Percentiles rank a stretch among this genome's conserved stretches.
phyloP scores from a whole-genome alignment of 768 basidiomycete genomes.

The Mycena venus region DNA sequence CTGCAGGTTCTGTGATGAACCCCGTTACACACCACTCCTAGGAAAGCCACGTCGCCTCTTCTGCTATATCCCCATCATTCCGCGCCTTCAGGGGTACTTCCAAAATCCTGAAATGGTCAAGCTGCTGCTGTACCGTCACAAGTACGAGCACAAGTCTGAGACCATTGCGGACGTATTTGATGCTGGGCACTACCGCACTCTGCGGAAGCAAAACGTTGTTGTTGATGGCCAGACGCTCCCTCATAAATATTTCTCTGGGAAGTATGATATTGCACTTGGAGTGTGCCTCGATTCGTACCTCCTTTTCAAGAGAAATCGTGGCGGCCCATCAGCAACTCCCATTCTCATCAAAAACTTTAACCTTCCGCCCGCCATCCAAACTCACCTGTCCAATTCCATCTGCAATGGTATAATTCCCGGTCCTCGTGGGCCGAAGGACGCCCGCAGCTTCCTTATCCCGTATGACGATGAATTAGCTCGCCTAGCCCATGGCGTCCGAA shows the following conservation, averaged over 20 bases:
- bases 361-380: constrained; percentile 45
- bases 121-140: constrained; percentile 30
- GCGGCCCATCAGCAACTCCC: constrained; percentile 52
- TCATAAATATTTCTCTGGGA: constrained; percentile 31
- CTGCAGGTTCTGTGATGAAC: constrained; percentile 39
- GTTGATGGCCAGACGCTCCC: constrained; percentile 39
- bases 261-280: constrained; percentile 56
- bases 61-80: constrained; percentile 45
- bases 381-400: constrained; percentile 42
- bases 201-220: constrained; percentile 33
- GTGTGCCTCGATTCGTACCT: constrained; percentile 59
- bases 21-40: neutral
- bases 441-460: neutral
- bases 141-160: constrained; percentile 22
- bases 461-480: neutral
- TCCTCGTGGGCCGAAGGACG: constrained; percentile 44
- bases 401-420: constrained; percentile 49
- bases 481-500: neutral
- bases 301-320: constrained; percentile 47
- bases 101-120: constrained; percentile 15
- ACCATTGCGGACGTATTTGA: constrained; percentile 52
- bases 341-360: constrained; percentile 58
- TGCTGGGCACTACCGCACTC: constrained; percentile 32
- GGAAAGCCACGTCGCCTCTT: constrained; percentile 33
- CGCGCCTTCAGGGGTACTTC: constrained; percentile 41